Conservation (phyloP, 345 rosid genomes). For the Euclidium syriacum region DNA sequence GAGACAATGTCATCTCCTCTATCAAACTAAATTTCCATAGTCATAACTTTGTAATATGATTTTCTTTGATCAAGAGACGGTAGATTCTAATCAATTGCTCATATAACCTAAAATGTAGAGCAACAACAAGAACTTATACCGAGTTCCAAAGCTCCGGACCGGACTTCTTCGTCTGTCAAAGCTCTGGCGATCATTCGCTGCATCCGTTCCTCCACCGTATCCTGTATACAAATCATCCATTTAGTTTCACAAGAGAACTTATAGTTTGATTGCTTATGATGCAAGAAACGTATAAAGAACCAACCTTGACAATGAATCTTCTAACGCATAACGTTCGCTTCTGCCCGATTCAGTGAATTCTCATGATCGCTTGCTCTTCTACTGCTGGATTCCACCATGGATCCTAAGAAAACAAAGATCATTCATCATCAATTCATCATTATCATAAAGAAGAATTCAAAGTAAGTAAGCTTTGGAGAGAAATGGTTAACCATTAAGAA, state of each 20-base stretch:
- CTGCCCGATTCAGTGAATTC: constrained; percentile 52
- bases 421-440: not conserved
- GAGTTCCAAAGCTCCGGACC: too few species aligned
- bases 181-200: constrained; percentile 52
- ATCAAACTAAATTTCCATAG: too few species aligned
- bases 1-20: too few species aligned
- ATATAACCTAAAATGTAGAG: too few species aligned
- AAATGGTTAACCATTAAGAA: constrained; percentile 39
- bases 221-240: constrained; percentile 20
- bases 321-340: constrained; percentile 38
- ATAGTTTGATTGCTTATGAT: not conserved
- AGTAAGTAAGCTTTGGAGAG: not conserved
- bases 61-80: too few species aligned
- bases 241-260: not conserved
- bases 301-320: constrained; percentile 46
- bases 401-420: constrained; percentile 24
- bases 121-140: too few species aligned
- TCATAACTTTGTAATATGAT: too few species aligned
- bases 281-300: too few species aligned
- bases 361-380: constrained; percentile 55
- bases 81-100: too few species aligned
- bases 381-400: too few species aligned
- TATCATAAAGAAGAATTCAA: not conserved
- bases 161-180: constrained; percentile 46
- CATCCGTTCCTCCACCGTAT: constrained; percentile 43